phyloP scores from a whole-genome alignment of 768 basidiomycete genomes.

The Calocybe cyanea region DNA sequence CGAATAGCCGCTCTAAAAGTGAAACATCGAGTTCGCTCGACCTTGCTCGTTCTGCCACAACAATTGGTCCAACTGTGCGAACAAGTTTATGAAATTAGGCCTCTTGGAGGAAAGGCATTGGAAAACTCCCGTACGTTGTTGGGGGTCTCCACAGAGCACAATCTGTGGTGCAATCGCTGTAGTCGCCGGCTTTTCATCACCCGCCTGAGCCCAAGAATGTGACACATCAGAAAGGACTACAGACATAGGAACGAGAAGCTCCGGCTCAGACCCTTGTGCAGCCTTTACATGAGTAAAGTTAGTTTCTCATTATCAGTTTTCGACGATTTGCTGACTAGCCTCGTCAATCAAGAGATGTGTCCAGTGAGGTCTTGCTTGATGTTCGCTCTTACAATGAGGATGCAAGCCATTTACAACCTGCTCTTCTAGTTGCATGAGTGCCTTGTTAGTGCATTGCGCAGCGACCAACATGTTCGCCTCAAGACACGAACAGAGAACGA shows the following conservation, averaged over 20 bases:
- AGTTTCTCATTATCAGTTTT: background rate
- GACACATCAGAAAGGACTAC: slow-evolving; percentile 33
- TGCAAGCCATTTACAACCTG: slow-evolving; percentile 34
- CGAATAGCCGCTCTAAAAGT: slow-evolving; percentile 44
- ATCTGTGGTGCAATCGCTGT: slow-evolving; percentile 35
- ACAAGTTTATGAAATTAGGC: background rate
- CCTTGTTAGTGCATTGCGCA: slow-evolving; percentile 41
- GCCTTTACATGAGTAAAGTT: slow-evolving; percentile 27
- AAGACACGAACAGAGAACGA: slow-evolving; percentile 43
- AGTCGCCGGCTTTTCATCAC: slow-evolving; percentile 4
- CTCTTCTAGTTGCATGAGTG: slow-evolving; percentile 36
- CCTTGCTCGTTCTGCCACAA: slow-evolving; percentile 41
- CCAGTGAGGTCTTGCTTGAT: slow-evolving; percentile 42
- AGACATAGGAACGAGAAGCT: slow-evolving; percentile 46
- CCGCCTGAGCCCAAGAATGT: slow-evolving; percentile 5
- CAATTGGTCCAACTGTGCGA: slow-evolving; percentile 43
- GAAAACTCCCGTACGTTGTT: slow-evolving; percentile 35
- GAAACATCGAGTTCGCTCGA: slow-evolving; percentile 44
- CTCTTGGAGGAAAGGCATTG: background rate
- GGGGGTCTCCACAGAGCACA: slow-evolving; percentile 48
- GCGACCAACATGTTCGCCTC: slow-evolving; percentile 42
- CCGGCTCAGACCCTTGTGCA: slow-evolving; percentile 51
- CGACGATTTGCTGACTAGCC: slow-evolving; percentile 19
- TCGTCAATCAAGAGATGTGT: slow-evolving; percentile 52
- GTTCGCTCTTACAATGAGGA: slow-evolving; percentile 27